These are phyloP conservation scores for Staphylotrichum longicolle DNA, from an alignment of 495 filamentous ascomycete species.

Conservation along the genomic window DNA sequence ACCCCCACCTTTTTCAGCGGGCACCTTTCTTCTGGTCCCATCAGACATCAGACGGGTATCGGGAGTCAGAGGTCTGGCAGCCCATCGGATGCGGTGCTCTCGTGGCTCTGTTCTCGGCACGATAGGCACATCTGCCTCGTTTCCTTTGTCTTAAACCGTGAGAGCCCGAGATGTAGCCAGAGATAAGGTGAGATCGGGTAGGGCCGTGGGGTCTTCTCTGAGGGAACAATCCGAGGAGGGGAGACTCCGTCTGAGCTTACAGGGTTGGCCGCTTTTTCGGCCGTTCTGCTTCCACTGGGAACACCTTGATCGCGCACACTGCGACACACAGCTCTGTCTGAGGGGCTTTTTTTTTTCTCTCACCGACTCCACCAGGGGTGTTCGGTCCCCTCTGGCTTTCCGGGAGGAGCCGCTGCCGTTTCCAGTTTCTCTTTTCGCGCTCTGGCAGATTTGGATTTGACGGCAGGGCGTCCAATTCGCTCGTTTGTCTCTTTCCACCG, in stretches of 20 bases:
- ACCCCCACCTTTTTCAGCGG: no score
- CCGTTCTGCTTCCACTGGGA: slow-evolving; percentile 11
- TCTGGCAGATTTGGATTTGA: slow-evolving; percentile 17
- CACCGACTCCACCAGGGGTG: slow-evolving; percentile 31
- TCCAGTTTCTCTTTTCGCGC: slow-evolving; percentile 26
- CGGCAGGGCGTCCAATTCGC: slow-evolving; percentile 25
- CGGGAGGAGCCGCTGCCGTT: slow-evolving; percentile 23
- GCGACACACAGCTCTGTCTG: slow-evolving; percentile 4
- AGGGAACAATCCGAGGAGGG: slow-evolving; percentile 8
- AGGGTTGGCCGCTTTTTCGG: slow-evolving; percentile 9
- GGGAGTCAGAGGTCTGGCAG: no score
- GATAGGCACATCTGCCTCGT: no score
- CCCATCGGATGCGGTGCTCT: no score
- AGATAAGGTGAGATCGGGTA: no score
- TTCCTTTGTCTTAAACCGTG: no score
- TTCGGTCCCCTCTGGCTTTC: slow-evolving; percentile 25
- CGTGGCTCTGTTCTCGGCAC: no score
- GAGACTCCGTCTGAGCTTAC: slow-evolving; percentile 12
- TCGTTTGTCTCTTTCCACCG: slow-evolving; percentile 27
- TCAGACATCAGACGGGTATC: no score
- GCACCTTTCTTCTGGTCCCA: no score
- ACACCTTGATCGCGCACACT: slow-evolving; percentile 8
- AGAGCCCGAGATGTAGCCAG: no score
- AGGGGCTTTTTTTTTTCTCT: slow-evolving; percentile 17
- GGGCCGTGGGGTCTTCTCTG: no score